These are phyloP conservation scores for Obba rivulosa DNA, from an alignment of 768 basidiomycete genomes.

Conservation along the genomic window DNA sequence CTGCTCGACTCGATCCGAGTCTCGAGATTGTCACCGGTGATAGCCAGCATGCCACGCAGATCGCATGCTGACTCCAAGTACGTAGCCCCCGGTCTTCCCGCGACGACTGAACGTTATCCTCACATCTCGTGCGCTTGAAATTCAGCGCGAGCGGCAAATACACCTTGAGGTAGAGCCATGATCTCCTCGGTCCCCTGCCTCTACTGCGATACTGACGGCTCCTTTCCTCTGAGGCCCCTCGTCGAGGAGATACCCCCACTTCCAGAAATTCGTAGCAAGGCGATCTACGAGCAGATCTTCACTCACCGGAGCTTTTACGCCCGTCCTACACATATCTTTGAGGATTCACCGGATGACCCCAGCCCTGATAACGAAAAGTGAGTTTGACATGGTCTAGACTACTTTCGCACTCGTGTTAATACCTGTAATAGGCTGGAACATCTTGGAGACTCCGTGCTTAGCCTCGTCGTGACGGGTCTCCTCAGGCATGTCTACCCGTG, in stretches of 20 bases:
- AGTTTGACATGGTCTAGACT: constrained; percentile 13
- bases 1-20: too few species aligned
- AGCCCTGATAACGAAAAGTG: constrained; percentile 83
- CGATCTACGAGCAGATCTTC: constrained; percentile 53
- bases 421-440: constrained; percentile 55
- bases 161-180: too few species aligned
- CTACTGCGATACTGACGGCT: too few species aligned
- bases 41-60: too few species aligned
- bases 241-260: constrained; percentile 44
- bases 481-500: constrained; percentile 61
- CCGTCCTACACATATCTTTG: constrained; percentile 69
- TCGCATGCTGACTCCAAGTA: too few species aligned
- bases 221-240: too few species aligned
- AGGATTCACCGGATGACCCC: constrained; percentile 65
- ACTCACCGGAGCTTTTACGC: constrained; percentile 72
- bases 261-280: constrained; percentile 45
- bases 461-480: constrained; percentile 59
- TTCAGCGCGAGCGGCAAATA: too few species aligned
- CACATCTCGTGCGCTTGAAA: too few species aligned
- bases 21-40: too few species aligned
- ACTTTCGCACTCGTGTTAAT: background rate
- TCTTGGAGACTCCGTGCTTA: constrained; percentile 70
- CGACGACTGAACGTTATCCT: too few species aligned
- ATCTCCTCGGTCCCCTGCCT: too few species aligned
- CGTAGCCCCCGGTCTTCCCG: too few species aligned